A percentile compares a stretch with the other conserved stretches of the same genome.
Evolutionary conservation across 1,284 basidiomycete genomes (phyloP).

Genomic region (Leccinum griseonigrum): DNA sequence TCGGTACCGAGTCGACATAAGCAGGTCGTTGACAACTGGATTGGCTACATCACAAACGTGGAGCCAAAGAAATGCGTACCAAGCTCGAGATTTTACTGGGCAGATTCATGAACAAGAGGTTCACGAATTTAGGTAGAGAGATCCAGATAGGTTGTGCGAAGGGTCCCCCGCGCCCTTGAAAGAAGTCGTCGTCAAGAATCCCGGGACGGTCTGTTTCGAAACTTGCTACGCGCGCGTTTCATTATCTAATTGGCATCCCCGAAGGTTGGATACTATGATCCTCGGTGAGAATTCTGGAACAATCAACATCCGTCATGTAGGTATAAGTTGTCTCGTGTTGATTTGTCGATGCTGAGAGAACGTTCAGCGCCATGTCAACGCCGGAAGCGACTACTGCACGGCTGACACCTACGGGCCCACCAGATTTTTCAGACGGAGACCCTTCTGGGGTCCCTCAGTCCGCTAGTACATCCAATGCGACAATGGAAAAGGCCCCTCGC

Average conservation of each 20-base stretch:
- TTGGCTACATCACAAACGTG: background rate
- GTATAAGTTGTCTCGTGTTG: background rate
- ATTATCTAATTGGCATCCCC: background rate
- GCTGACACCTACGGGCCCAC: background rate
- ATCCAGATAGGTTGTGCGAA: background rate
- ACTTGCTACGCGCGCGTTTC: background rate
- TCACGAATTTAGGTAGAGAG: background rate
- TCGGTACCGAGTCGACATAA: background rate
- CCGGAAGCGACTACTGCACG: background rate
- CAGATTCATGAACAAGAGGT: background rate
- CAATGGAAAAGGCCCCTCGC: background rate
- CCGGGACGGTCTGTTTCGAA: background rate
- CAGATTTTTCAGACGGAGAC: background rate
- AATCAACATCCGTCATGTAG: background rate
- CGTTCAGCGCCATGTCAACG: background rate
- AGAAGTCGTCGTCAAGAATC: background rate
- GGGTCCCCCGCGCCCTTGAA: background rate
- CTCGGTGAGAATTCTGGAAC: background rate
- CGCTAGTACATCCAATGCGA: slow-evolving; percentile 3
- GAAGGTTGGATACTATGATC: background rate
- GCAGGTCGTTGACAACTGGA: background rate
- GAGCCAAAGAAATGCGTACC: background rate
- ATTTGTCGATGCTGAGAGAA: background rate
- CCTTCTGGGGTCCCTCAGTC: slow-evolving; percentile 2
- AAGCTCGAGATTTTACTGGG: background rate